Evolutionary conservation across 495 filamentous ascomycete species (phyloP).

Genomic region (Staphylotrichum longicolle): DNA sequence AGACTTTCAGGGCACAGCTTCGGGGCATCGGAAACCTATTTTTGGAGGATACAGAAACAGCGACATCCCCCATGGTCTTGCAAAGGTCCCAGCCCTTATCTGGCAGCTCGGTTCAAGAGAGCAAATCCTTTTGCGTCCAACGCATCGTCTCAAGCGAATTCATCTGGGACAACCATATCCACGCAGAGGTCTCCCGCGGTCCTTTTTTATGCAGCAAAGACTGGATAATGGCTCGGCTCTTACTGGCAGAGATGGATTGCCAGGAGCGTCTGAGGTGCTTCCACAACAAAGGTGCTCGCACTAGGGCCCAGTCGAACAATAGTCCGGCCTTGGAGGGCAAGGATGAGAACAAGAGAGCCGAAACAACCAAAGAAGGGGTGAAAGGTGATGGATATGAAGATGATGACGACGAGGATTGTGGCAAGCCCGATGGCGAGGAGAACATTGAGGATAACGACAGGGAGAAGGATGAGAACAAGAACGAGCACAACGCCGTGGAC

Average conservation of each 20-base stretch:
- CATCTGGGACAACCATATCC: constrained; percentile 9
- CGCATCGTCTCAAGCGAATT: constrained; percentile 13
- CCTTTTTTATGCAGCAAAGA: constrained; percentile 12
- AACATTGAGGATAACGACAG: too few relatives aligned
- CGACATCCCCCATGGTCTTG: neutral
- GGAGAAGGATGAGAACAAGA: neutral
- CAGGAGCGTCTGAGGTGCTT: constrained; percentile 8
- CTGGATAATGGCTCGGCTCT: constrained; percentile 10
- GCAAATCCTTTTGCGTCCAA: constrained; percentile 6
- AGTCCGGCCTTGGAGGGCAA: neutral
- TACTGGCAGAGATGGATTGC: constrained; percentile 10
- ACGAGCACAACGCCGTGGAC: neutral
- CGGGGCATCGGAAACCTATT: constrained; percentile 14
- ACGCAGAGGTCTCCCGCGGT: constrained; percentile 10
- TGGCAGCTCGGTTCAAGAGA: neutral
- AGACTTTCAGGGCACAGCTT: constrained; percentile 8
- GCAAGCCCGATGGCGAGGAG: too few relatives aligned
- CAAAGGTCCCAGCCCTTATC: neutral
- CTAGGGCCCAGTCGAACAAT: neutral
- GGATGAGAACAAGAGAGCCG: neutral
- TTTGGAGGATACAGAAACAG: neutral
- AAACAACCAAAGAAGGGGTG: neutral
- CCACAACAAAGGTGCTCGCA: neutral
- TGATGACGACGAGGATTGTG: too few relatives aligned
- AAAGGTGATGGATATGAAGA: too few relatives aligned